Base-by-base conservation (phyloP, 2,329 filamentous ascomycete genomes). In the Apiospora rasikravindrae region DNA sequence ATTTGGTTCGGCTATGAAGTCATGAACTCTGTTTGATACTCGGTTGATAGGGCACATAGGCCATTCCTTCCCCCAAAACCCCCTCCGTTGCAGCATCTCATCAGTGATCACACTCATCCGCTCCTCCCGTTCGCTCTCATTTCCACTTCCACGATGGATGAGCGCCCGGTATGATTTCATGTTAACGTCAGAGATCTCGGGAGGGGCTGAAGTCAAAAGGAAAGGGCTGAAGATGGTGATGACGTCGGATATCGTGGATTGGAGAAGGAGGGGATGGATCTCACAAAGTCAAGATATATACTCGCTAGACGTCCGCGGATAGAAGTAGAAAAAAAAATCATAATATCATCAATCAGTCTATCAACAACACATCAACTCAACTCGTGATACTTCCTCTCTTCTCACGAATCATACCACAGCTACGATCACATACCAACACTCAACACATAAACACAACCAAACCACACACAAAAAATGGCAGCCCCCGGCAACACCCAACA, bases 381-480 rank as follows among this genome's bases (percentile, higher is more conserved):
- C 45, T 40, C 33, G 33, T 40, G 8, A 64, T 64, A 57, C 26
- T n/a, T 19, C 14, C 10, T n/a, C 8, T 14, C 29, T 2, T 40
- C 13, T 14, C 33, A 64, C 33, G 33, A 37, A 37, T 6, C 33
- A 37, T 7, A 37, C 33, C 47, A 51, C 47, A 24, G 10, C 24
- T 22, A 51, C 22, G 8, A 64, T 24, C 19, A 53, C 61, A 5
- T 8, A 68, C 14, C 47, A 49, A 4, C 22, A 69, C 71, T n/a
- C n/a, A n/a, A 74, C 40, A 37, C n/a, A 19, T 53, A 67, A 26
- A 24, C 19, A 47, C 45, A n/a, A 22, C 44, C 44, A 47, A 47
- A 61, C 33, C 16, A 67, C 68, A 4, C 19, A 67, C 71, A 75
- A 78, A 73, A 82, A 73, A 82, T 82, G 80, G 75, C 76, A 72